Conservation (phyloP, 2,329 filamentous ascomycete genomes). For the Myriosclerotinia duriaeana region DNA sequence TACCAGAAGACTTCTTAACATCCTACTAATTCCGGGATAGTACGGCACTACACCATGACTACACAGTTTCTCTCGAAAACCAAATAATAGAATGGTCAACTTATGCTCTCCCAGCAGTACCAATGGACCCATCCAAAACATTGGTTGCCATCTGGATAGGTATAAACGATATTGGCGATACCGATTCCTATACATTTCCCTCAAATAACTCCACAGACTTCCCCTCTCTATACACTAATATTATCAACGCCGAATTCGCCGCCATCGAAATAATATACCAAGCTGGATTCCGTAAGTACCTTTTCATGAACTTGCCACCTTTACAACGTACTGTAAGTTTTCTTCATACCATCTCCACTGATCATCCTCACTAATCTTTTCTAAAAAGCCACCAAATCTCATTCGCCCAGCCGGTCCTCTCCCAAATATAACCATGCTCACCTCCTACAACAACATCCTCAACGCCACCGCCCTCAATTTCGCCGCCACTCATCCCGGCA, state of each 20-base stretch:
- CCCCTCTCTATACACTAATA: conserved; percentile 46
- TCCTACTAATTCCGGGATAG: conserved; percentile 31
- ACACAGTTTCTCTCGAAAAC: conserved; percentile 50
- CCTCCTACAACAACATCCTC: conserved; percentile 47
- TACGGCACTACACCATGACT: conserved; percentile 52
- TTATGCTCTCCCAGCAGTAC: conserved; percentile 42
- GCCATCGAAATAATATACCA: conserved; percentile 45
- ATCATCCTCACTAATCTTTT: not conserved
- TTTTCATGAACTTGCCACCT: conserved; percentile 54
- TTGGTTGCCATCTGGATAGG: conserved; percentile 56
- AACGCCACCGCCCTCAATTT: conserved; percentile 27
- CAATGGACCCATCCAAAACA: conserved; percentile 41
- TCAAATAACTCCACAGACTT: conserved; percentile 45
- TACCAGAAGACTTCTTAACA: rapidly evolving
- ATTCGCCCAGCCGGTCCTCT: conserved; percentile 40
- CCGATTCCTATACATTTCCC: conserved; percentile 44
- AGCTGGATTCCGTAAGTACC: conserved; percentile 47
- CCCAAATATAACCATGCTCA: conserved; percentile 50
- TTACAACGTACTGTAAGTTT: conserved; percentile 45
- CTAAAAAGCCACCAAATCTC: conserved; percentile 32
- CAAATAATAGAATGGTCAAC: conserved; percentile 51
- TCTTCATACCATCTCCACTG: not conserved
- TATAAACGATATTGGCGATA: conserved; percentile 57
- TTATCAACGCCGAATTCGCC: conserved; percentile 46
- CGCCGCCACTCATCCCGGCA: conserved; percentile 36